Base-by-base conservation (phyloP, 306 rosid species). In the Vigna mungo region DNA sequence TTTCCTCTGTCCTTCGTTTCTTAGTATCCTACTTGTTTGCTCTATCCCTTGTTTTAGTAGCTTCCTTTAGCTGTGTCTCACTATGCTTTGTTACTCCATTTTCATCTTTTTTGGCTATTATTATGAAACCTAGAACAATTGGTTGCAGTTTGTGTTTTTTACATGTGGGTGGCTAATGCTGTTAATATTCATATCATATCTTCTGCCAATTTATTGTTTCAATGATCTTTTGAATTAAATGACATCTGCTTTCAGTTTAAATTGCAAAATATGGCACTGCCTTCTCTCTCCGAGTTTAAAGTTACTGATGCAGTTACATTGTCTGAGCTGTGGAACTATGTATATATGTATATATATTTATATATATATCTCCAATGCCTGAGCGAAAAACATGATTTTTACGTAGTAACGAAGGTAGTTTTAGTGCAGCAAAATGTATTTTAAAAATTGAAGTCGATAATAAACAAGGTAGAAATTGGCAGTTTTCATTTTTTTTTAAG, bases 71-170 rank as follows among this genome's bases (percentile, higher is more conserved):
- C 32, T 55, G 78, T 80, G 82, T 84, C 86, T 82, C 73, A 79
- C 82, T 76, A 71, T 80, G 83, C 87, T 60, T 75, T 80, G 81
- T 25, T 79, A 79, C 83, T 78, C 75, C 65, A 48, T 51, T 81
- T 78, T 79, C 67, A 60, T 62, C 82, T 63, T 61, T 52, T 73
- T 73, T 72, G 71, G 83, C 25, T 78, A 80, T 48, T 75, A 75
- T 80, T 61, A 71, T 68, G 88, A 72, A 36, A 78, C 83, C 85
- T 82, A 80, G 84, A 88, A 84, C 90, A 48, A 78, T 84, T 84
- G 88, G 88, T 25, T 78, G 87, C 83, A 61, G 49, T 71, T 82
- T 78, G 81, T 84, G 86, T 80, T 75, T 80, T 66, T 80, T 80
- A 25, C 79, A 67, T 80, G 72, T 84, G 81, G 86, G 77, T 70